These are phyloP conservation scores for Calycina marina DNA, from an alignment of 2,329 filamentous ascomycete species.

Conservation along the genomic window DNA sequence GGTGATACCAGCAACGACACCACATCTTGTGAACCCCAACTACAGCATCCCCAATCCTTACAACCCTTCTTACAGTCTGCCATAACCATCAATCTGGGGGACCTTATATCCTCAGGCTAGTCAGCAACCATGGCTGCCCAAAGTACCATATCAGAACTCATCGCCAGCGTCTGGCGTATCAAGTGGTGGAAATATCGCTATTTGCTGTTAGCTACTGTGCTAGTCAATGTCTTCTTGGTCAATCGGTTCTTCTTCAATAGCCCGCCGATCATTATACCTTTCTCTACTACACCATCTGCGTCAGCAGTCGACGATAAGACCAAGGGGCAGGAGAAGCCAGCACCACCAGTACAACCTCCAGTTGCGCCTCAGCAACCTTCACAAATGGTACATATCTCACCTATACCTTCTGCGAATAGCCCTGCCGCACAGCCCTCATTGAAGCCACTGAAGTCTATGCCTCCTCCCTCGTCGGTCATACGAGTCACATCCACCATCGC, in stretches of 20 bases:
- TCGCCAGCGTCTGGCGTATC: constrained; percentile 12
- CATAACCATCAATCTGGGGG: no score
- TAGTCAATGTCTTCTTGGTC: constrained; percentile 14
- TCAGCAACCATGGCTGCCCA: constrained; percentile 5
- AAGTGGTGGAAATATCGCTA: constrained; percentile 17
- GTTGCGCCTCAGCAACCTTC: constrained; percentile 1
- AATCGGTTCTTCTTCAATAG: constrained; percentile 15
- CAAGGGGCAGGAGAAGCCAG: neutral
- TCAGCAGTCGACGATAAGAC: neutral
- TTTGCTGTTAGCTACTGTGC: constrained; percentile 9
- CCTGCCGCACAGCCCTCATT: no score
- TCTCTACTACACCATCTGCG: neutral
- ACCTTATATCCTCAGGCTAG: no score
- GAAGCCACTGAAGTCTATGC: no score
- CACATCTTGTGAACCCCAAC: no score
- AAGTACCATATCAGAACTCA: constrained; percentile 12
- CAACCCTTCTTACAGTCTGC: no score
- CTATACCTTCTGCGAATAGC: neutral
- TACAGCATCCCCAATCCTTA: no score
- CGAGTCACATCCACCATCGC: neutral
- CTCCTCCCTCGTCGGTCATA: neutral
- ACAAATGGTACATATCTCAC: neutral
- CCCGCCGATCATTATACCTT: constrained; percentile 7
- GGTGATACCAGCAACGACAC: no score
- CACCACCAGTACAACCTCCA: neutral